Evolutionary conservation across 495 filamentous ascomycete species (phyloP).

Genomic region (Penicillium atrosanguineum): DNA sequence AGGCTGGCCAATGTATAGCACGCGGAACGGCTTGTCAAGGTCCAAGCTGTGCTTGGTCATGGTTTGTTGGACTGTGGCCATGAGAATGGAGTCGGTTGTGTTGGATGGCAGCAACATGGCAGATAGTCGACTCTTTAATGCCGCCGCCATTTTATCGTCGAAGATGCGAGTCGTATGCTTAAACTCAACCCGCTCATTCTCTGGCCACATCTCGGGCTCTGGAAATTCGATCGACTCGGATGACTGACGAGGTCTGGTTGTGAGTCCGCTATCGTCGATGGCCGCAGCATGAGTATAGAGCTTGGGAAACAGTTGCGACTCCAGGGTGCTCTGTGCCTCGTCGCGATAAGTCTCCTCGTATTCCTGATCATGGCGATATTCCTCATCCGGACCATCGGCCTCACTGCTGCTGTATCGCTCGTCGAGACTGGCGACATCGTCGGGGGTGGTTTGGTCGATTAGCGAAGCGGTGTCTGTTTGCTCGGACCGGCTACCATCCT

Average conservation of each 20-base stretch:
- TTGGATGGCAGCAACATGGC: conserved; percentile 1
- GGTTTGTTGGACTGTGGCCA: conserved; percentile 65
- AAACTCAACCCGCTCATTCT: conserved; percentile 54
- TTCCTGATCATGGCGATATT: conserved; percentile 26
- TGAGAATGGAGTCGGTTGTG: conserved; percentile 33
- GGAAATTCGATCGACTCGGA: conserved; percentile 58
- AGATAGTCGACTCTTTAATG: conserved; percentile 41
- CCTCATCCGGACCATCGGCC: conserved; percentile 19
- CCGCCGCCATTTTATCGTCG: conserved; percentile 49
- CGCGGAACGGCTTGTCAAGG: conserved; percentile 62
- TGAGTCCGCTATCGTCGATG: conserved; percentile 44
- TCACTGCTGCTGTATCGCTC: conserved; percentile 41
- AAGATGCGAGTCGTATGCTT: conserved; percentile 63
- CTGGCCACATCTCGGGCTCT: conserved; percentile 53
- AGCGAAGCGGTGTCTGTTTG: conserved; percentile 46
- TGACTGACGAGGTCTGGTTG: conserved; percentile 37
- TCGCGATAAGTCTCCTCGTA: conserved; percentile 26
- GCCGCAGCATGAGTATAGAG: conserved; percentile 35
- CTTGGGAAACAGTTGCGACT: conserved; percentile 42
- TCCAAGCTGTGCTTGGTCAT: conserved; percentile 65
- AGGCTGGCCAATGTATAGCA: conserved; percentile 66
- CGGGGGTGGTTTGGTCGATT: conserved; percentile 42
- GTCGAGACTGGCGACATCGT: conserved; percentile 50
- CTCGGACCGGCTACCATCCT: conserved; percentile 46
- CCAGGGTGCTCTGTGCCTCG: conserved; percentile 29